phyloP scores from a whole-genome alignment of 2,329 filamentous ascomycete genomes.

The Verticillium albo-atrum region DNA sequence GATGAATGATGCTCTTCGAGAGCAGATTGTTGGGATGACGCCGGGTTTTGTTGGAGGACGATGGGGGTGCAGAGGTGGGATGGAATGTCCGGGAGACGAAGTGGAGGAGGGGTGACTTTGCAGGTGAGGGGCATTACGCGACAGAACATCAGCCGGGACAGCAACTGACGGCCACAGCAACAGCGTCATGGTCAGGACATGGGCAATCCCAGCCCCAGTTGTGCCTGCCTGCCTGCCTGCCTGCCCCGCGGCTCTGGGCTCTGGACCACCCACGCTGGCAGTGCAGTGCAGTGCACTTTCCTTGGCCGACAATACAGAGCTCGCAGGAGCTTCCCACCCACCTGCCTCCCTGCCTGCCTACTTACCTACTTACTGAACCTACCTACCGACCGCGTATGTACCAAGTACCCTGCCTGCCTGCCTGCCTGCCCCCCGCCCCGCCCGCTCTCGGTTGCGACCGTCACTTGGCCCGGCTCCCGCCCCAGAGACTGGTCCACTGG shows the following conservation, averaged over 20 bases:
- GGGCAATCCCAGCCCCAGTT: background rate
- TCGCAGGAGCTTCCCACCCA: background rate
- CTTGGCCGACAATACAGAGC: background rate
- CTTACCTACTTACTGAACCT: no score
- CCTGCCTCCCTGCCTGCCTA: no score
- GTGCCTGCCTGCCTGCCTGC: no score
- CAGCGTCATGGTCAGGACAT: background rate
- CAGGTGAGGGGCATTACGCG: background rate
- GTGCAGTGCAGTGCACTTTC: no score
- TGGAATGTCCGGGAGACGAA: background rate
- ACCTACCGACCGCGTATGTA: no score
- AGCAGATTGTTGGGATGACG: background rate
- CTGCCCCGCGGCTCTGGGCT: background rate
- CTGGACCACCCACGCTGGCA: background rate
- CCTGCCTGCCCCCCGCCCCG: background rate
- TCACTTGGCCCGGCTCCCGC: no score
- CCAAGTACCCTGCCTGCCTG: no score
- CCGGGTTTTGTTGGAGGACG: background rate
- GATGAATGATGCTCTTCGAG: background rate
- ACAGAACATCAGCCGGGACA: background rate
- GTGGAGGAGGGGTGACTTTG: background rate
- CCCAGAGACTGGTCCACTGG: background rate
- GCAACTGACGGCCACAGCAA: background rate
- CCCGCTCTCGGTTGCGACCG: background rate
- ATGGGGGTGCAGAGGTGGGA: background rate